Conservation (phyloP, 73 alveolate species). For the Effrenium voratum region DNA sequence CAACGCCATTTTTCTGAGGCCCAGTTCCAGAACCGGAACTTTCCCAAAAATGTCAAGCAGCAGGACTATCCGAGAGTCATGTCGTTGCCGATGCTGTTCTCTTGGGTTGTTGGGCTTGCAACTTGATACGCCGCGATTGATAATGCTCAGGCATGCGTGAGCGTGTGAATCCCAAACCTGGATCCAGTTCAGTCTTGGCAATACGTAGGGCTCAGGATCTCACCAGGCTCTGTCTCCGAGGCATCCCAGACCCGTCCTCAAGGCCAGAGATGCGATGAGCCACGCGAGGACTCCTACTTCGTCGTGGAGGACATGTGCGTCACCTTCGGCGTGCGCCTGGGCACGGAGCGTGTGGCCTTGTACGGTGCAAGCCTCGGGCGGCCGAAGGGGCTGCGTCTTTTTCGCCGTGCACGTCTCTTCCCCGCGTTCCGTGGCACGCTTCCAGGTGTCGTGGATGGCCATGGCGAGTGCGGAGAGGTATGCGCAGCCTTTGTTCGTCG, state of each 20-base stretch:
- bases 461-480: slow-evolving; percentile 90
- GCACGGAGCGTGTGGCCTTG: slow-evolving; percentile 74
- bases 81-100: background rate
- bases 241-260: too few relatives aligned
- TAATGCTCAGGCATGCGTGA: too few relatives aligned
- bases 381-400: background rate
- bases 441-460: slow-evolving; percentile 87
- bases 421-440: background rate
- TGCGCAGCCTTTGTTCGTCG: slow-evolving; percentile 69
- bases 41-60: slow-evolving; percentile 79
- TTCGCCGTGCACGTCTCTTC: background rate
- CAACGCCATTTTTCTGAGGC: background rate
- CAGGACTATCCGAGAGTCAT: slow-evolving; percentile 14
- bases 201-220: too few relatives aligned
- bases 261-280: too few relatives aligned
- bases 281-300: slow-evolving; percentile 91
- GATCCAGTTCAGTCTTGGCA: too few relatives aligned
- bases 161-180: too few relatives aligned
- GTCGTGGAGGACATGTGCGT: slow-evolving; percentile 84
- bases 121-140: too few relatives aligned
- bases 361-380: slow-evolving; percentile 12
- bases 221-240: too few relatives aligned
- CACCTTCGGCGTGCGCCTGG: slow-evolving; percentile 92
- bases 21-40: slow-evolving; percentile 79
- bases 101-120: background rate